A percentile compares a stretch with the other conserved stretches of the same genome.
Conservation (phyloP, 768 basidiomycete genomes). For the Trametes cingulata region DNA sequence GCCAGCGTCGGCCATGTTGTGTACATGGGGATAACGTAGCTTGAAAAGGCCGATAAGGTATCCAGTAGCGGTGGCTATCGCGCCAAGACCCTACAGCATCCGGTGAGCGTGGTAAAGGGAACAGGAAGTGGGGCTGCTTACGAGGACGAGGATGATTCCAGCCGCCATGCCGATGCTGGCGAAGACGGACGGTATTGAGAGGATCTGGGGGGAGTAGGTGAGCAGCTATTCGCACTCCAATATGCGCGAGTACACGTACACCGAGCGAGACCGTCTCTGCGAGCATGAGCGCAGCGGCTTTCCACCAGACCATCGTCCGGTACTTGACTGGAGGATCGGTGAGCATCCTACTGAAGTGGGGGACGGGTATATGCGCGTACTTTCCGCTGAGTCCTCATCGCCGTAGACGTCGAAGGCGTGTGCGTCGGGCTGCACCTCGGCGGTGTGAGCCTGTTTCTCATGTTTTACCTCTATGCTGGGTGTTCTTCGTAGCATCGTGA, state of each 20-base stretch:
- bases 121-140: neutral
- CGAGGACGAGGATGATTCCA: constrained; percentile 30
- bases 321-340: constrained; percentile 27
- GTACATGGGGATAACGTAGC: constrained; percentile 34
- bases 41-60: constrained; percentile 34
- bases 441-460: neutral
- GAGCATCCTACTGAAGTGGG: neutral
- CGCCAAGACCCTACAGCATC: constrained; percentile 24
- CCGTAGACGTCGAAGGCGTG: constrained; percentile 29
- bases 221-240: neutral
- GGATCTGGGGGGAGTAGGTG: constrained; percentile 21
- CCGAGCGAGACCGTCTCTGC: constrained; percentile 35
- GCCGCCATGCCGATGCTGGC: constrained; percentile 31
- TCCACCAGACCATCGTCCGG: constrained; percentile 36
- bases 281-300: constrained; percentile 35
- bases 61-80: constrained; percentile 29
- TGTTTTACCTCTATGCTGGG: neutral
- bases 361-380: constrained; percentile 13
- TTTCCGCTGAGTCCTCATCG: constrained; percentile 27
- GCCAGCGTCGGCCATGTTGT: constrained; percentile 36
- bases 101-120: neutral
- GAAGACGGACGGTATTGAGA: constrained; percentile 33
- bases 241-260: constrained; percentile 20
- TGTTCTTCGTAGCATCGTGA: neutral
- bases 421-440: neutral